A percentile compares a stretch with the other conserved stretches of the same genome.
Conservation (phyloP, 2,329 filamentous ascomycete species). For the Hirsutella minnesotensis region DNA sequence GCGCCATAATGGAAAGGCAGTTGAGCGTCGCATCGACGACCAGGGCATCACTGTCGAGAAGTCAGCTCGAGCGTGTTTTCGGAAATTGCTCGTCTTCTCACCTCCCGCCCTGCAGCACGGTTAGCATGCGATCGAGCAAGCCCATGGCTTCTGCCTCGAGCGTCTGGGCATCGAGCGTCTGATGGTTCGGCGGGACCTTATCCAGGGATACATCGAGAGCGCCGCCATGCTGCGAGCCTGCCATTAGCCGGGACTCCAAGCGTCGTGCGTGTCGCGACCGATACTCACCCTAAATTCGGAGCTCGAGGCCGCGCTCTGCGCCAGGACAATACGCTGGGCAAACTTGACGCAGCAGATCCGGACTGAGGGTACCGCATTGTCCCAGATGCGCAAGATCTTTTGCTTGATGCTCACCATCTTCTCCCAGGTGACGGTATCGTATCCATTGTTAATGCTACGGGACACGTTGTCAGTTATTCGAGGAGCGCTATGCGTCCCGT, state of each 20-base stretch:
- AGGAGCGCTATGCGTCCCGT: not conserved
- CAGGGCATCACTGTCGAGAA: constrained; percentile 58
- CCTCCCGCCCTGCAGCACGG: constrained; percentile 76
- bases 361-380: constrained; percentile 61
- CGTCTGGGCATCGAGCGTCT: constrained; percentile 64
- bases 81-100: constrained; percentile 28
- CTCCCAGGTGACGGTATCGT: constrained; percentile 75
- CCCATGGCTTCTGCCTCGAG: constrained; percentile 91
- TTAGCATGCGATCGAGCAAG: constrained; percentile 76
- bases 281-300: constrained; percentile 67
- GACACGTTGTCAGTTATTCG: not conserved
- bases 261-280: not conserved
- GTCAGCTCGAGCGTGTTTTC: constrained; percentile 4
- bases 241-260: constrained; percentile 11
- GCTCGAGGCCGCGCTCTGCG: constrained; percentile 76
- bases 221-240: constrained; percentile 27
- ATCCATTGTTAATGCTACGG: constrained; percentile 70
- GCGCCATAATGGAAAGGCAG: constrained; percentile 70
- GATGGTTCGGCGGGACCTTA: constrained; percentile 73
- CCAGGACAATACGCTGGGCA: constrained; percentile 81
- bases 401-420: constrained; percentile 81
- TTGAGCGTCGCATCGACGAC: constrained; percentile 88
- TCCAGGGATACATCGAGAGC: constrained; percentile 69
- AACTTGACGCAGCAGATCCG: constrained; percentile 97
- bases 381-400: constrained; percentile 81